These are phyloP conservation scores for Phytophthora niederhauseri DNA, from an alignment of 352 stramenopile species.

Conservation along the genomic window DNA sequence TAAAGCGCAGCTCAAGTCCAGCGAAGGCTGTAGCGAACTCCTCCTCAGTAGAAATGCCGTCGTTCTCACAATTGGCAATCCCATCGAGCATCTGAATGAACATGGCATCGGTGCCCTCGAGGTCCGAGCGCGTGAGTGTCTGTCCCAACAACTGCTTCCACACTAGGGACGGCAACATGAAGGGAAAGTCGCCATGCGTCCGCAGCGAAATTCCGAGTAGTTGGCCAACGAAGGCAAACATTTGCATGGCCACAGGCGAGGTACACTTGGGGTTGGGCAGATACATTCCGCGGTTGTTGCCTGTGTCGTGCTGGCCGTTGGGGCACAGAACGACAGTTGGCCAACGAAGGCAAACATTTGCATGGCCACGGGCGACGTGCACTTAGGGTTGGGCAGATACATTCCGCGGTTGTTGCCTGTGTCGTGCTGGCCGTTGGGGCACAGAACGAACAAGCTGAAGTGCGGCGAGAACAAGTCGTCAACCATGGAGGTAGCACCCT, in stretches of 20 bases:
- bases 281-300: constrained; percentile 88
- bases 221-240: constrained; percentile 96
- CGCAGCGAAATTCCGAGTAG: constrained; percentile 94
- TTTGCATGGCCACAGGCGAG: constrained; percentile 88
- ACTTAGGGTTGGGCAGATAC: constrained; percentile 91
- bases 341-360: constrained; percentile 96
- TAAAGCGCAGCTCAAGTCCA: constrained; percentile 81
- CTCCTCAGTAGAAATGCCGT: constrained; percentile 79
- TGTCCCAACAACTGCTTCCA: constrained; percentile 94
- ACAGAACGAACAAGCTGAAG: constrained; percentile 87
- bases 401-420: constrained; percentile 86
- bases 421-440: constrained; percentile 88
- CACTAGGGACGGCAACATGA: constrained; percentile 92
- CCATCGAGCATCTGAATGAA: constrained; percentile 91
- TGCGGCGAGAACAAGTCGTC: constrained; percentile 88
- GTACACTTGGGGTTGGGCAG: constrained; percentile 89
- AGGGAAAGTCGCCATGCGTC: constrained; percentile 92
- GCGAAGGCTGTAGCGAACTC: constrained; percentile 84
- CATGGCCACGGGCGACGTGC: constrained; percentile 85
- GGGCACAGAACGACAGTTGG: too few relatives aligned
- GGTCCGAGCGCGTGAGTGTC: constrained; percentile 75
- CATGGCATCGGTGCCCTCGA: constrained; percentile 91
- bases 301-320: constrained; percentile 89
- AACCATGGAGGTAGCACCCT: constrained; percentile 90
- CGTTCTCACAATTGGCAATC: constrained; percentile 82